These are phyloP conservation scores for Loxodes magnus DNA, from an alignment of 73 alveolate genomes.

Conservation along the genomic window DNA sequence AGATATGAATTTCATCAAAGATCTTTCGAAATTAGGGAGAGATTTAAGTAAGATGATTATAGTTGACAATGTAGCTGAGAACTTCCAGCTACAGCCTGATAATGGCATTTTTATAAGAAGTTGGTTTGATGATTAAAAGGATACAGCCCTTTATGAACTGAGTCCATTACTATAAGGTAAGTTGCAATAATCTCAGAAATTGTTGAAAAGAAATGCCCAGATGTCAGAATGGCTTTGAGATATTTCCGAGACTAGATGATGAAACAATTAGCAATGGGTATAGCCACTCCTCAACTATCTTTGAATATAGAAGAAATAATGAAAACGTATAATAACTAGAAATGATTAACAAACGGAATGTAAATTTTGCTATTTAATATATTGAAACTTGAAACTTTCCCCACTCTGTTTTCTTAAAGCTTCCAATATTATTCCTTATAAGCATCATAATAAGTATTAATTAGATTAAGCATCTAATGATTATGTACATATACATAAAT, in stretches of 20 bases:
- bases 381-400: no score
- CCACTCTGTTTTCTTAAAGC: no score
- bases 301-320: no score
- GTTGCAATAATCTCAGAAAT: constrained; percentile 42
- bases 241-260: constrained; percentile 69
- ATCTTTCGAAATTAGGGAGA: constrained; percentile 41
- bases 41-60: constrained; percentile 33
- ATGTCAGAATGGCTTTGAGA: constrained; percentile 73
- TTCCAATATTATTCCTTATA: no score
- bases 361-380: no score
- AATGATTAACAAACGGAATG: no score
- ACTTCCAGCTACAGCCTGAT: constrained; percentile 48
- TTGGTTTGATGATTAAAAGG: constrained; percentile 59
- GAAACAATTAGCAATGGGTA: constrained; percentile 38
- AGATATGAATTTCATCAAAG: constrained; percentile 18
- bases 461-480: no score
- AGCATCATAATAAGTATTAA: no score
- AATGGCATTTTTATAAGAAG: constrained; percentile 43
- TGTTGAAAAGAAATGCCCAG: constrained; percentile 51
- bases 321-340: no score
- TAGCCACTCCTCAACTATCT: constrained; percentile 41
- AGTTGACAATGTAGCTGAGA: constrained; percentile 53
- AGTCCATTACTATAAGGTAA: constrained; percentile 49
- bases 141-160: constrained; percentile 70
- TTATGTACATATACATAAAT: no score